phyloP scores from a whole-genome alignment of 2,329 filamentous ascomycete genomes.

The Calonectria hawksworthii region DNA sequence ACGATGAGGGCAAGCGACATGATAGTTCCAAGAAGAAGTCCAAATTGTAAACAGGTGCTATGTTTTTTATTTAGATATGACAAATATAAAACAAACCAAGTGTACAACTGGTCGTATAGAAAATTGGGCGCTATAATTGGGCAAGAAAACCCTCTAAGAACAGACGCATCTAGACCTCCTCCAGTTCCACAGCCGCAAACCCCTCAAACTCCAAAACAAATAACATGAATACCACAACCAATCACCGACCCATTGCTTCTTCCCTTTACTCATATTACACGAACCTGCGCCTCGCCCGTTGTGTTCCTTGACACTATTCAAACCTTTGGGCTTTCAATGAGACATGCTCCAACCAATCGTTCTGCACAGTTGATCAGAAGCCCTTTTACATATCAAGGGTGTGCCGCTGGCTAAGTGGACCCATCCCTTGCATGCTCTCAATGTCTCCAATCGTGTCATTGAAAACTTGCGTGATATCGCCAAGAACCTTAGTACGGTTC shows the following conservation, averaged over 20 bases:
- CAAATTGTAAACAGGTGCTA: slow-evolving; percentile 53
- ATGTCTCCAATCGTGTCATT: slow-evolving; percentile 82
- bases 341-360: not conserved
- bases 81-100: slow-evolving; percentile 21
- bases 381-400: slow-evolving; percentile 28
- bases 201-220: slow-evolving; percentile 38
- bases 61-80: slow-evolving; percentile 31
- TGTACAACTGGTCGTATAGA: slow-evolving; percentile 37
- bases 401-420: slow-evolving; percentile 58
- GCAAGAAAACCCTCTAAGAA: slow-evolving; percentile 42
- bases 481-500: slow-evolving; percentile 83
- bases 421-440: slow-evolving; percentile 63
- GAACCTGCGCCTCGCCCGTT: not conserved
- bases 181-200: slow-evolving; percentile 29
- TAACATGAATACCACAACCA: slow-evolving; percentile 33
- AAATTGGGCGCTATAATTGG: slow-evolving; percentile 29
- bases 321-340: not conserved
- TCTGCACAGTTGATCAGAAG: not conserved
- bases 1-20: slow-evolving; percentile 80
- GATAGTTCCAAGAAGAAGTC: slow-evolving; percentile 69
- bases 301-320: not conserved
- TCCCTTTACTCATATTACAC: slow-evolving; percentile 26
- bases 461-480: slow-evolving; percentile 76
- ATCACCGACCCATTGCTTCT: slow-evolving; percentile 27
- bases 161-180: slow-evolving; percentile 41